These are phyloP conservation scores for Spathaspora passalidarum DNA, from an alignment of 805 yeast species.

Conservation along the genomic window DNA sequence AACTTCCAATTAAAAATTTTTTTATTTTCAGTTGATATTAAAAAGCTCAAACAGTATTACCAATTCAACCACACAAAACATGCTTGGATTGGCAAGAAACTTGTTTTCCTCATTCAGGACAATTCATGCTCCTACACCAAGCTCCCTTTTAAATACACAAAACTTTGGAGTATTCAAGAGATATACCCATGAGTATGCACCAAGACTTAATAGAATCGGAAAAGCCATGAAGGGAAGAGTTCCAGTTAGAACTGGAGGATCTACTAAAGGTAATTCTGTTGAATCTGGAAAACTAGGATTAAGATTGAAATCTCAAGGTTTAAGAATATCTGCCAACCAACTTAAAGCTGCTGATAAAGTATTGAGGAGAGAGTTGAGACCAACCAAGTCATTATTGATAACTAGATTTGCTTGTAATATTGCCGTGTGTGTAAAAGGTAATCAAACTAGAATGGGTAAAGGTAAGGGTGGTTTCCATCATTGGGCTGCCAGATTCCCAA, in stretches of 20 bases:
- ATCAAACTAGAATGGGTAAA: constrained; percentile 99
- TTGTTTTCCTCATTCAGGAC: background rate
- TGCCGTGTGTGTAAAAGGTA: constrained; percentile 94
- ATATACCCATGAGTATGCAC: constrained; percentile 72
- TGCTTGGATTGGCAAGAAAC: constrained; percentile 7
- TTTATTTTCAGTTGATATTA: background rate
- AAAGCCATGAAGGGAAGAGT: constrained; percentile 94
- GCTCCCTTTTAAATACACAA: constrained; percentile 1
- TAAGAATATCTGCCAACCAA: constrained; percentile 81
- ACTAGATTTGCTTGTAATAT: constrained; percentile 80
- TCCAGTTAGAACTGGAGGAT: constrained; percentile 91
- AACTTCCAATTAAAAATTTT: background rate
- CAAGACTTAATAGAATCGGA: constrained; percentile 60
- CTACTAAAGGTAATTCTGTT: constrained; percentile 80
- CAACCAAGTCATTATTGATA: constrained; percentile 69
- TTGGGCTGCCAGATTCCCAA: constrained; percentile 96
- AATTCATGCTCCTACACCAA: background rate
- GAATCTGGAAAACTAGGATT: constrained; percentile 83
- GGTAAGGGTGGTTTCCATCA: constrained; percentile 98
- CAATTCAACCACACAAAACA: no score
- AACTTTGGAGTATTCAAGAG: constrained; percentile 21
- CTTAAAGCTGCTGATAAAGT: constrained; percentile 88
- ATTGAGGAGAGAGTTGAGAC: constrained; percentile 78
- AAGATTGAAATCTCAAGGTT: constrained; percentile 85
- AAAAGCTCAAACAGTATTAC: no score